Base-by-base conservation (phyloP, 2,329 filamentous ascomycete species). In the Tetracladium maxilliforme region DNA sequence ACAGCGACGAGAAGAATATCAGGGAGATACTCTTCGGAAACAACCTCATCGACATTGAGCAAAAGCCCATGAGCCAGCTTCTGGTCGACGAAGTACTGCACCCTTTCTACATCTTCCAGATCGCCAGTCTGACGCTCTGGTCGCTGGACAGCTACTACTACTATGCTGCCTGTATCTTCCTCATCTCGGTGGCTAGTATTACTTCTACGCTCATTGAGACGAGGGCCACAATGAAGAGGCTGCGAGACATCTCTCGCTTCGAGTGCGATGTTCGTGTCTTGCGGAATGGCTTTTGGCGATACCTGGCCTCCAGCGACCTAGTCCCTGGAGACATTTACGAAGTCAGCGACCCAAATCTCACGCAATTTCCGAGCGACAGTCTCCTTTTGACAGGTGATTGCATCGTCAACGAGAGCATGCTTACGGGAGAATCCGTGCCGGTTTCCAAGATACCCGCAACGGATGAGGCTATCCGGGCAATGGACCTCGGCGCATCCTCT, bases 341-440 rank as follows among this genome's bases (percentile, higher is more conserved):
- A 56, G 69, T 98, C 24, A 94, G 87, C 29, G 92, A 98, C 48
- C 90, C 90, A 3, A 83, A 76, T 10, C 59, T 98, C 14, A 70
- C 70, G 4, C 81, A 92, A 39, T 79, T 95, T 33, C 90, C 90
- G 1, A 90, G 82, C 41, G 90, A 98, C 48, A 92, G 87, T 47
- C 57, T 98, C 17, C 56, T 98, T 6, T 63, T 98, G 1, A 82
- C 81, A 26, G 92, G 90, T 20, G 92, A 98, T 51, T 94, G 86
- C 42, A 95, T 98, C 33, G 86, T 98, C 36, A 98, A 98, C 42
- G 90, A 98, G 52, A 95, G 90, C 53, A 98, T 98, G 90, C 68
- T 98, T 18, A 98, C 90, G 19, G 79, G 87, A 30, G 90, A 98
- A 58, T 95, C 90, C 20, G 86, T 98, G 5, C 92, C 90, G 3